phyloP scores from a whole-genome alignment of 305 asterid species.

The Fraxinus paxiana region DNA sequence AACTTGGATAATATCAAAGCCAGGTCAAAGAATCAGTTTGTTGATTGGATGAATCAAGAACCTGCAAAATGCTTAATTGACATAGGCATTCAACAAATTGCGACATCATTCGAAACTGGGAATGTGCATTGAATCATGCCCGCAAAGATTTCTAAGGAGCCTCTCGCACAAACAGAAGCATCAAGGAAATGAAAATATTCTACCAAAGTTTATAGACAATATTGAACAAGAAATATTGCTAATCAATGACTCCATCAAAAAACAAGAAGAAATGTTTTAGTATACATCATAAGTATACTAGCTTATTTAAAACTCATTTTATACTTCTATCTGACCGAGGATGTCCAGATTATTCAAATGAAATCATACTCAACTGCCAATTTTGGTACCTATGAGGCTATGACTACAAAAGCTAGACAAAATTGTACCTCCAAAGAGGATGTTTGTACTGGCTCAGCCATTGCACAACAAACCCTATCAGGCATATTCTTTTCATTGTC shows the following conservation, averaged over 20 bases:
- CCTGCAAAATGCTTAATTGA: too few relatives aligned
- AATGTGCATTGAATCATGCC: too few relatives aligned
- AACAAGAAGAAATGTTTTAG: neutral
- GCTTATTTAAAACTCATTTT: too few relatives aligned
- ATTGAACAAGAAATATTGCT: constrained; percentile 3
- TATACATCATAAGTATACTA: too few relatives aligned
- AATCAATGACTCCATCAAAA: neutral
- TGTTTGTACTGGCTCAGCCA: constrained; percentile 31
- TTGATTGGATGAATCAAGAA: too few relatives aligned
- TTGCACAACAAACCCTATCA: constrained; percentile 31
- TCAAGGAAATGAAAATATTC: neutral
- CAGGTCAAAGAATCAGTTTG: too few relatives aligned
- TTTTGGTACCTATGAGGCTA: neutral
- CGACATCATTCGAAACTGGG: too few relatives aligned
- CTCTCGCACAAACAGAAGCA: too few relatives aligned
- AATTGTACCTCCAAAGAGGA: constrained; percentile 27
- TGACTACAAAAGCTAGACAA: neutral
- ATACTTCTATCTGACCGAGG: too few relatives aligned
- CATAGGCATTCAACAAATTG: too few relatives aligned
- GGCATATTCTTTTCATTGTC: constrained; percentile 41
- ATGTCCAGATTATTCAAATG: neutral
- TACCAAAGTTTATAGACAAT: neutral
- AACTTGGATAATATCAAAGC: too few relatives aligned
- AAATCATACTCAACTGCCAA: constrained; percentile 8
- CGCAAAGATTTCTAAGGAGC: too few relatives aligned